Base-by-base conservation (phyloP, 495 filamentous ascomycete species). In the Aspergillus panamensis region DNA sequence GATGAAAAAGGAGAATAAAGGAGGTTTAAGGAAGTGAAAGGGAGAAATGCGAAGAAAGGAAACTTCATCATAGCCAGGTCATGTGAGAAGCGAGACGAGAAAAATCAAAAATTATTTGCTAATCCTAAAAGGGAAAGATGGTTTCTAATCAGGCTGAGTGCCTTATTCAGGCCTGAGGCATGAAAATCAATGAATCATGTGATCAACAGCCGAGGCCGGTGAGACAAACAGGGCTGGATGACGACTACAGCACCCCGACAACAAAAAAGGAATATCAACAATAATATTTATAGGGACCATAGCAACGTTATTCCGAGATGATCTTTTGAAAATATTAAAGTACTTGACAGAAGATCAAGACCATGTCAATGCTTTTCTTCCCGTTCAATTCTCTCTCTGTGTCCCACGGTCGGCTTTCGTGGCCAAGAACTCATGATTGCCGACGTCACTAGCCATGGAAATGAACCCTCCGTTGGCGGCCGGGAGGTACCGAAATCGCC, bases 401-500 rank as follows among this genome's bases (percentile, higher is more conserved):
- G 43, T 58, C 60, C 40, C 47, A 37, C 21, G 21, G 43, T 20
- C 29, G 1, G 33, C 43, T 5, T 19, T 53, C 35, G 42, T 33
- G 19, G 51, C n/a, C 48, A 59, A 42, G 60, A 58, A 54, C 45
- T 37, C n/a, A 39, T 30, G 47, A 48, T 58, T 70, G 64, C 67
- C 72, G 70, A 75, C 72, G 72, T 75, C 72, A 75, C 62, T 68
- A 54, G 52, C 62, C 58, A 57, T 53, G 48, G 16, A 35, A 31
- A 29, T 29, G 20, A 30, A 31, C 29, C 47, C 62, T 57, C 61
- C 61, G 61, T 59, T 51, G 55, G 59, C 61, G 61, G 61, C 54
- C 39, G 40, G 53, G 39, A 43, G 52, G 25, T 42, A 54, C 60
- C 53, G 53, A 62, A 55, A 62, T 62, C 60, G 60, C 53, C 54